These are phyloP conservation scores for Adenanthera pavonina DNA, from an alignment of 306 rosid species.

Conservation along the genomic window DNA sequence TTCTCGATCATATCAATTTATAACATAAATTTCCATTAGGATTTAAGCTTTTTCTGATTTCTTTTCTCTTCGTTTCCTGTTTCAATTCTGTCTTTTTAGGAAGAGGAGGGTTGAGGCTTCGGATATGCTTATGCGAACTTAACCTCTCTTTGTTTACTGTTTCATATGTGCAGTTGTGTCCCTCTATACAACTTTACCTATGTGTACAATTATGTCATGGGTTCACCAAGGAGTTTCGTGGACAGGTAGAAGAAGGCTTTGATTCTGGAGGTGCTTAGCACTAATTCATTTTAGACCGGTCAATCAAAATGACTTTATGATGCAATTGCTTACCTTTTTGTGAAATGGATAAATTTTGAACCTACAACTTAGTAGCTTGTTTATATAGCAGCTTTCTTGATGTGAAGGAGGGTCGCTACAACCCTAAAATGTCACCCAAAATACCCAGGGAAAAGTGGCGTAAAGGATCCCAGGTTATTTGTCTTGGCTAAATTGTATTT, in stretches of 20 bases:
- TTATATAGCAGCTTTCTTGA: conserved; percentile 83
- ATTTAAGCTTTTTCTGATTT: background rate
- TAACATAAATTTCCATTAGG: conserved; percentile 12
- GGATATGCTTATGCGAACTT: conserved; percentile 12
- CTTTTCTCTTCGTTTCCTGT: background rate
- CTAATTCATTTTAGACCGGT: conserved; percentile 48
- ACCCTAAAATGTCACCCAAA: conserved; percentile 85
- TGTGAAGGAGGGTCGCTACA: conserved; percentile 90
- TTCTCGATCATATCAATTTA: background rate
- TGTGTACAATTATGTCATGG: conserved; percentile 80
- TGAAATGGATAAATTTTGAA: conserved; percentile 26
- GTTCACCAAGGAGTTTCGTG: conserved; percentile 85
- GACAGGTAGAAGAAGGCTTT: conserved; percentile 91
- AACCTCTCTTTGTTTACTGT: conserved; percentile 36
- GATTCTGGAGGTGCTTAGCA: conserved; percentile 62
- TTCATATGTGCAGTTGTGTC: conserved; percentile 82
- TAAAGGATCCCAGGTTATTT: conserved; percentile 94
- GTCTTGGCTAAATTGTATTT: conserved; percentile 16
- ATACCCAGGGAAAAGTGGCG: conserved; percentile 92
- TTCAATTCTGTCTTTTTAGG: background rate
- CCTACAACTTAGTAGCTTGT: conserved; percentile 33
- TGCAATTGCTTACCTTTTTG: conserved; percentile 18
- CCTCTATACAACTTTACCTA: conserved; percentile 92
- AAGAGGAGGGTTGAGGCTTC: conserved; percentile 8
- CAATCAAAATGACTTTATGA: conserved; percentile 22